Percentiles rank a stretch among this genome's conserved stretches.
These are phyloP conservation scores for Fusarium sp. DNA, from an alignment of 2,329 filamentous ascomycete species.

Conservation along the genomic window DNA sequence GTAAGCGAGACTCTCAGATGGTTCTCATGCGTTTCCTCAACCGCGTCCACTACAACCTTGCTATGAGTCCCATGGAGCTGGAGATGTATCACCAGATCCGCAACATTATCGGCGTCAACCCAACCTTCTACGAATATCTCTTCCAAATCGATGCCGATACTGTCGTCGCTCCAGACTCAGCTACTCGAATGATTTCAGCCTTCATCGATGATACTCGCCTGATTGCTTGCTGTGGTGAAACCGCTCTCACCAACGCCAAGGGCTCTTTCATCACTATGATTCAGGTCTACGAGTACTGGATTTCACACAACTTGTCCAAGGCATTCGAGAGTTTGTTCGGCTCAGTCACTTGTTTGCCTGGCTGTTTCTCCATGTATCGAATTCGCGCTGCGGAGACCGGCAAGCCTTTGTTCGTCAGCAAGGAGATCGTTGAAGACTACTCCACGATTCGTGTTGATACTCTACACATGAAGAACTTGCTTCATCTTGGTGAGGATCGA, in stretches of 20 bases:
- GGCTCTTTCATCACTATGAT: slow-evolving; percentile 97
- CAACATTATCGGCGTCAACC: slow-evolving; percentile 98
- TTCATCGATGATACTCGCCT: slow-evolving; percentile 92
- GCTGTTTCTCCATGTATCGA: slow-evolving; percentile 99
- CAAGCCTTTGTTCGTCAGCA: slow-evolving; percentile 95
- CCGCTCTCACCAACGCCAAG: slow-evolving; percentile 90
- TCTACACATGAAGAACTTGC: slow-evolving; percentile 97
- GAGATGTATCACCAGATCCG: slow-evolving; percentile 99
- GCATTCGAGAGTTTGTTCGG: slow-evolving; percentile 98
- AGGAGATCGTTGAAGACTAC: slow-evolving; percentile 88
- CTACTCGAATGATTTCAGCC: slow-evolving; percentile 88
- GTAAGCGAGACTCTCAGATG: slow-evolving; percentile 99
- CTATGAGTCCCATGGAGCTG: slow-evolving; percentile 95
- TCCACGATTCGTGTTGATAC: slow-evolving; percentile 95
- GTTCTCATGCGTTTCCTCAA: slow-evolving; percentile 99
- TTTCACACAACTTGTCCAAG: slow-evolving; percentile 96
- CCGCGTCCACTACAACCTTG: slow-evolving; percentile 94
- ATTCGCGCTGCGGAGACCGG: slow-evolving; percentile 93
- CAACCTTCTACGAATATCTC: slow-evolving; percentile 97
- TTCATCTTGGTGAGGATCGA: slow-evolving; percentile 97
- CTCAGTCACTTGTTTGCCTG: slow-evolving; percentile 95
- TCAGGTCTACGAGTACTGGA: slow-evolving; percentile 99
- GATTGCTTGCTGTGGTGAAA: slow-evolving; percentile 96
- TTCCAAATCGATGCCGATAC: slow-evolving; percentile 98
- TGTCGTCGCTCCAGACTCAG: slow-evolving; percentile 87